Percentiles rank a stretch among this genome's conserved stretches.
Evolutionary conservation across 169 alveolate species (phyloP).

Genomic region (Plasmodium inui): DNA sequence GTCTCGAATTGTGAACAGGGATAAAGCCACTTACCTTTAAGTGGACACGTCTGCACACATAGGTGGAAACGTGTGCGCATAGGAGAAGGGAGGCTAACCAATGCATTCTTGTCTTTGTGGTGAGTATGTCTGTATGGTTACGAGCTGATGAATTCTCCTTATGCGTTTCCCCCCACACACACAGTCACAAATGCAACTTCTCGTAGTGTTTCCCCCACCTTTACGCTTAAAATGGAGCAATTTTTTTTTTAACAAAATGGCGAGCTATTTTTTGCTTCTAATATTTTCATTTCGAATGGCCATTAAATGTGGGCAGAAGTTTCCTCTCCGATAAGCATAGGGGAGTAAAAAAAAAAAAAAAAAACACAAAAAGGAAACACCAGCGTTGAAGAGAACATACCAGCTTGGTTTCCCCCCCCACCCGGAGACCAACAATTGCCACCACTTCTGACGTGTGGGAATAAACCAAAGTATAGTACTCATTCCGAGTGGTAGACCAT

Average conservation of each 20-base stretch:
- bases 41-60: conserved; percentile 29
- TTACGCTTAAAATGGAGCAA: not conserved
- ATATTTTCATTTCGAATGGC: not conserved
- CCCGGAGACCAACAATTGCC: not conserved
- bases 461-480: not conserved
- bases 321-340: not conserved
- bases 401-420: not conserved
- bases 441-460: not conserved
- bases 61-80: conserved; percentile 5
- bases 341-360: not conserved
- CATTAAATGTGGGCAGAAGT: not conserved
- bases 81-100: not conserved
- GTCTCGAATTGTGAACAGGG: conserved; percentile 1
- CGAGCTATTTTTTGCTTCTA: not conserved
- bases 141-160: not conserved
- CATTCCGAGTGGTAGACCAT: not conserved
- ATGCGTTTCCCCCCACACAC: not conserved
- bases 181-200: not conserved
- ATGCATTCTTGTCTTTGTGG: conserved; percentile 35
- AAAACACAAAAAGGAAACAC: not conserved
- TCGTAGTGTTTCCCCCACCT: not conserved
- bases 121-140: not conserved
- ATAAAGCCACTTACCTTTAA: conserved; percentile 3
- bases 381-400: not conserved
- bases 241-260: not conserved